Percentiles rank a stretch among this genome's conserved stretches.
These are phyloP conservation scores for Arthrobotrys sphaeroides DNA, from an alignment of 2,329 filamentous ascomycete species.

Conservation along the genomic window DNA sequence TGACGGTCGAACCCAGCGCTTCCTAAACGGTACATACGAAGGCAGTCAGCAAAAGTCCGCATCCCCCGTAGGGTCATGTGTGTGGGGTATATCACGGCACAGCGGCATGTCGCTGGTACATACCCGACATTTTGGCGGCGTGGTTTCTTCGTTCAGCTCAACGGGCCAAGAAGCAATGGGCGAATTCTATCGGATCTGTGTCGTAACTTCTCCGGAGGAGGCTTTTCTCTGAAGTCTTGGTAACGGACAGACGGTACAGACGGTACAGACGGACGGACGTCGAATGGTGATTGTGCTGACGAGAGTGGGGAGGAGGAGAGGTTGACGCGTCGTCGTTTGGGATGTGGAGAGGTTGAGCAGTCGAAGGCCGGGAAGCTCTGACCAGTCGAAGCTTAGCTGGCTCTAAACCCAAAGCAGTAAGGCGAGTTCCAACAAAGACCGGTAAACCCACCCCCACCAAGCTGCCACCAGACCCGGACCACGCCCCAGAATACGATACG, in stretches of 20 bases:
- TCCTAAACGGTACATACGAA: conserved; percentile 64
- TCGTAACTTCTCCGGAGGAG: conserved; percentile 8
- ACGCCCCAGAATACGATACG: neutral
- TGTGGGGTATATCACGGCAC: conserved; percentile 5
- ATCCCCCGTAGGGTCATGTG: conserved; percentile 5
- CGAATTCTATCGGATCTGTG: conserved; percentile 5
- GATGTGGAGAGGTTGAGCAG: conserved; percentile 39
- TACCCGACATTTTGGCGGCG: conserved; percentile 52
- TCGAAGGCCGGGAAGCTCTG: conserved; percentile 39
- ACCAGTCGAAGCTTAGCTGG: conserved; percentile 47
- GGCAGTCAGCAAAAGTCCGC: conserved; percentile 19
- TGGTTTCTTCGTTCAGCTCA: conserved; percentile 10
- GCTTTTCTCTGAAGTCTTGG: conserved; percentile 4
- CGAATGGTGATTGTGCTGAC: conserved; percentile 3
- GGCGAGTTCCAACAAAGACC: conserved; percentile 20
- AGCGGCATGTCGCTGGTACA: conserved; percentile 16
- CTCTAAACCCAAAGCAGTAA: conserved; percentile 44
- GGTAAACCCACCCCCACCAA: conserved; percentile 20
- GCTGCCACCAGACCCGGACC: neutral
- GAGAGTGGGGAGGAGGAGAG: conserved; percentile 35
- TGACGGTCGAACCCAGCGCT: conserved; percentile 95
- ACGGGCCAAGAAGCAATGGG: conserved; percentile 11
- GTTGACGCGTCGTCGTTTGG: conserved; percentile 53
- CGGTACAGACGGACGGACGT: too few relatives aligned
- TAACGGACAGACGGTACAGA: too few relatives aligned